Evolutionary conservation across 768 basidiomycete genomes (phyloP).

Genomic region (Russula earlei): DNA sequence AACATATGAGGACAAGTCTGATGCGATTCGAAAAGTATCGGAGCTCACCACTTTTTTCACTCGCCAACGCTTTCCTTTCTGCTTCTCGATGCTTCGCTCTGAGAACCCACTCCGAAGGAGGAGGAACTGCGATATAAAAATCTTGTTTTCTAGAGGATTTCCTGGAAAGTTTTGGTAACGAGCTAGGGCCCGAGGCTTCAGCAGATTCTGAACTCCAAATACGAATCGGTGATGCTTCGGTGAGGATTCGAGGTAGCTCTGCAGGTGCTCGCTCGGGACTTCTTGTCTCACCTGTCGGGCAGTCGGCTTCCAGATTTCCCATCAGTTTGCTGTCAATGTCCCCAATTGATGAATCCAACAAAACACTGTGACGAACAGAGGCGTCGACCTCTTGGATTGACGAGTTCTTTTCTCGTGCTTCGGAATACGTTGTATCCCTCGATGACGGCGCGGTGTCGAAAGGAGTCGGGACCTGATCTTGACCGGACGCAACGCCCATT

Average conservation of each 20-base stretch:
- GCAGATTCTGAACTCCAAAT: not conserved
- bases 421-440: not conserved
- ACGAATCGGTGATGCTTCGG: not conserved
- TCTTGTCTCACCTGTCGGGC: not conserved
- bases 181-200: not conserved
- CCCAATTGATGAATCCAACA: not conserved
- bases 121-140: slow-evolving; percentile 11
- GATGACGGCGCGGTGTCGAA: not conserved
- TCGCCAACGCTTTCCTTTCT: not conserved
- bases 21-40: not conserved
- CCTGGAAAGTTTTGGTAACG: not conserved
- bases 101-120: slow-evolving; percentile 9
- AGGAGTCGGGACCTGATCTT: not conserved
- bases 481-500: not conserved
- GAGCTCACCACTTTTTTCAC: not conserved
- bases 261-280: not conserved
- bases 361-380: slow-evolving; percentile 1
- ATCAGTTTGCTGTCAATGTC: not conserved
- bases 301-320: not conserved
- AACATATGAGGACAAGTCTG: not conserved
- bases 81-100: slow-evolving; percentile 7
- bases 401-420: not conserved
- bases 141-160: not conserved
- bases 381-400: not conserved
- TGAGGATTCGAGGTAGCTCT: not conserved